These are phyloP conservation scores for Auriculariales sp. DNA, from an alignment of 768 basidiomycete genomes.

Conservation along the genomic window DNA sequence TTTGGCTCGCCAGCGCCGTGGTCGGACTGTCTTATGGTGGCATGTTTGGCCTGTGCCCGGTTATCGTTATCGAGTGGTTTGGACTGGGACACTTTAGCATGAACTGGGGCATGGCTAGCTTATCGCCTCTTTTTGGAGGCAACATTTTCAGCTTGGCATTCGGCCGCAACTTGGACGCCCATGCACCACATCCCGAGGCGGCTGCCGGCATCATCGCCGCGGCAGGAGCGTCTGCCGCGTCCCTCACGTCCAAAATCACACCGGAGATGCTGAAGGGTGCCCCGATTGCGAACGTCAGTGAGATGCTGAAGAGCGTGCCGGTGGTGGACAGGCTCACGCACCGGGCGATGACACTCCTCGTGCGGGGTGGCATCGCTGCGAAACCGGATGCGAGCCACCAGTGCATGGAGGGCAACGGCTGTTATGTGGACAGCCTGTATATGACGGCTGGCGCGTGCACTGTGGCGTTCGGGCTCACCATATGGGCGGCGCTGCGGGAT, in stretches of 20 bases:
- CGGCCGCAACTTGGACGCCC: constrained; percentile 66
- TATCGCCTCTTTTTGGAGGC: constrained; percentile 58
- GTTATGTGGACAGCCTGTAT: constrained; percentile 44
- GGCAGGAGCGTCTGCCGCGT: not conserved
- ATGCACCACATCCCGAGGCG: constrained; percentile 22
- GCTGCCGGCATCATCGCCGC: not conserved
- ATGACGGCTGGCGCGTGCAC: constrained; percentile 32
- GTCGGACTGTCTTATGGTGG: constrained; percentile 62
- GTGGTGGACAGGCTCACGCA: constrained; percentile 6
- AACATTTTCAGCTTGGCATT: constrained; percentile 79
- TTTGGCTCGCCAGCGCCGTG: constrained; percentile 22
- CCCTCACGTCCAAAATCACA: not conserved
- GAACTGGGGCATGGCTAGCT: constrained; percentile 71
- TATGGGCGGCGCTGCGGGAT: constrained; percentile 40
- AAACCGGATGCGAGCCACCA: constrained; percentile 22
- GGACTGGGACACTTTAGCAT: constrained; percentile 69
- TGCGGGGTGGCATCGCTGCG: constrained; percentile 21
- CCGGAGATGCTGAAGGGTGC: not conserved
- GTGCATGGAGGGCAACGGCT: constrained; percentile 42
- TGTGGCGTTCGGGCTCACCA: constrained; percentile 28
- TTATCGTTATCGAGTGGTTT: constrained; percentile 80
- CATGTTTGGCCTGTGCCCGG: constrained; percentile 57
- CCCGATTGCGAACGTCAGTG: not conserved
- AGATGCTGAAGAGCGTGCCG: not conserved
- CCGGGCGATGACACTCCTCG: constrained; percentile 16